Conservation (phyloP, 2,329 filamentous ascomycete genomes). For the Podosphaera xanthii region DNA sequence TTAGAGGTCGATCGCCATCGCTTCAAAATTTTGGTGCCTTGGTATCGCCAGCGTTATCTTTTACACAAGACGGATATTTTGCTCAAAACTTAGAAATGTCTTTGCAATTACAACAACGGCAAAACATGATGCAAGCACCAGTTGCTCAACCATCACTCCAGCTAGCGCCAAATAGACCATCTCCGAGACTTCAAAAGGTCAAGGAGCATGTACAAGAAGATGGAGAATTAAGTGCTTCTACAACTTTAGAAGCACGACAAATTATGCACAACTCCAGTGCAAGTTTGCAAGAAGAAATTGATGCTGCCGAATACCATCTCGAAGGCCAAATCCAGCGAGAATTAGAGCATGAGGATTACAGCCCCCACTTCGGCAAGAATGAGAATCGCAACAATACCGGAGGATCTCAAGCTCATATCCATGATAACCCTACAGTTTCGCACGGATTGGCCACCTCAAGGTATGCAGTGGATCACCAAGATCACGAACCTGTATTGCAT, state of each 20-base stretch:
- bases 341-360: constrained; percentile 57
- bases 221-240: constrained; percentile 23
- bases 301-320: constrained; percentile 67
- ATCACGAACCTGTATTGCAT: constrained; percentile 36
- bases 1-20: constrained; percentile 41
- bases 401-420: constrained; percentile 6
- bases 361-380: constrained; percentile 27
- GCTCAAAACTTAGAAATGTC: constrained; percentile 17
- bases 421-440: constrained; percentile 9
- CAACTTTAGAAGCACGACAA: constrained; percentile 32
- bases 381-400: constrained; percentile 8
- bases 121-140: constrained; percentile 26
- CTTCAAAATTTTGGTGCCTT: constrained; percentile 29
- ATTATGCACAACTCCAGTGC: constrained; percentile 52
- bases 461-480: constrained; percentile 27
- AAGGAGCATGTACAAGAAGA: constrained; percentile 49
- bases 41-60: constrained; percentile 41
- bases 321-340: constrained; percentile 61
- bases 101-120: constrained; percentile 24
- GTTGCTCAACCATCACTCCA: constrained; percentile 22
- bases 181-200: constrained; percentile 45
- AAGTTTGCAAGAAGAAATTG: constrained; percentile 62
- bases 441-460: constrained; percentile 16
- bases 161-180: constrained; percentile 23
- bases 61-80: constrained; percentile 21